Evolutionary conservation across 192 early-diverging fungal species (phyloP), one percentile per base, ranked within the genome.

Genomic region (Chytriomyces confervae): DNA sequence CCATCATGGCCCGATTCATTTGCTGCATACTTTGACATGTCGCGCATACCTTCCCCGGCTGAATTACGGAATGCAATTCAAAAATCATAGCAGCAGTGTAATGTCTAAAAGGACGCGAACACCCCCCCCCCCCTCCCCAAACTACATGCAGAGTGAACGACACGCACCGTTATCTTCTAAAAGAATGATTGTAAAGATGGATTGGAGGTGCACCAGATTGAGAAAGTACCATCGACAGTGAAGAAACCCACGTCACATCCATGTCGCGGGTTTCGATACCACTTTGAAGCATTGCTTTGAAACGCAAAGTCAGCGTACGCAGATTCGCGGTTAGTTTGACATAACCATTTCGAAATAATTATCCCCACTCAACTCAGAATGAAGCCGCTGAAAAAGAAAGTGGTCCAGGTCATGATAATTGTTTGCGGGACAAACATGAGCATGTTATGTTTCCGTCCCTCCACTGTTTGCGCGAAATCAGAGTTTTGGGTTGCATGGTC

Each of bases 301-400:
- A 99, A 9, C 97, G 92, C 68, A 96, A 82, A 18, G 96, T 96
- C 78, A 99, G 86, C 6, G 96, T 95, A 81, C 98, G 98, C 29
- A 96, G 97, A 70, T 20, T 8, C 13, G 24, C 8, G 44, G 45
- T 44, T 0, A 78, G 24, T 67, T 78, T 7, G n/a, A 24, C 5
- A 49, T 6, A 64, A 16, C 11, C 47, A 74, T 1, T 10, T 50
- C 50, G 1, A 9, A 2, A 43, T 57, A 91, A 61, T 87, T 36
- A 36, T 2, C 29, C 2, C 29, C 44, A 65, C 91, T 61, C 86
- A 2, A 95, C 94, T 95, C 64, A 97, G 87, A 49, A 99, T 91
- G 81, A 99, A 99, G 66, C 97, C 97, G 27, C 93, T 94, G 84
- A 99, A 99, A 88, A 99, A 99, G 85, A 95, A 98, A 71, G 95